phyloP scores from a whole-genome alignment of 305 asterid genomes.

The Rubia balearica region DNA sequence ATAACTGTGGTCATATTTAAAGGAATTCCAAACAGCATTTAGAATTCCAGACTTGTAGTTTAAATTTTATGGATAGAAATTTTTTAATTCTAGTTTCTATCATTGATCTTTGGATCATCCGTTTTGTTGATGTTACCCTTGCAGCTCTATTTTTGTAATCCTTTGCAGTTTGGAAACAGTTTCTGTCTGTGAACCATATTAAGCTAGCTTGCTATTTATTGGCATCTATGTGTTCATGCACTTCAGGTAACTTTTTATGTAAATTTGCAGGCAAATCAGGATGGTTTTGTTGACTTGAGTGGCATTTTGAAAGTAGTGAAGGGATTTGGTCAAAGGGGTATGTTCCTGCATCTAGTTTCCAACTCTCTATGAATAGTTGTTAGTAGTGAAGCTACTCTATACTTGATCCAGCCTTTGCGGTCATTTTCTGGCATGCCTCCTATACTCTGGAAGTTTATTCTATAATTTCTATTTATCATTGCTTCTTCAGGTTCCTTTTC shows the following conservation, averaged over 20 bases:
- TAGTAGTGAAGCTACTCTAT: background rate
- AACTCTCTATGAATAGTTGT: background rate
- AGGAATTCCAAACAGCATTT: background rate
- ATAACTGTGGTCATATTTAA: background rate
- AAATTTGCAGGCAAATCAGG: constrained; percentile 2
- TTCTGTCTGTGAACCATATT: background rate
- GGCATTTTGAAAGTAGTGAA: background rate
- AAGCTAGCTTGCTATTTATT: background rate
- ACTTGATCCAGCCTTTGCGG: background rate
- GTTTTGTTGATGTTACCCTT: background rate
- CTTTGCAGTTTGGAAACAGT: background rate
- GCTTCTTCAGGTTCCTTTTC: background rate
- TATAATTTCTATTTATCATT: background rate
- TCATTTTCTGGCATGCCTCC: background rate
- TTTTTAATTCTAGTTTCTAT: background rate
- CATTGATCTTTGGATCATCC: background rate
- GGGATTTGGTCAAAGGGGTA: constrained; percentile 6
- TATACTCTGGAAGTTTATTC: background rate
- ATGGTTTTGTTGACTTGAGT: background rate
- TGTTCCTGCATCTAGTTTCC: background rate
- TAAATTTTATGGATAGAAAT: background rate
- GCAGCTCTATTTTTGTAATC: background rate
- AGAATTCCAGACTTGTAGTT: background rate
- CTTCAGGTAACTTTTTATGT: background rate
- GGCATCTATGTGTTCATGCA: background rate